Evolutionary conservation across 1,284 basidiomycete species (phyloP), one percentile per base, ranked within the genome.

Genomic region (Lentinula novae-zelandiae): DNA sequence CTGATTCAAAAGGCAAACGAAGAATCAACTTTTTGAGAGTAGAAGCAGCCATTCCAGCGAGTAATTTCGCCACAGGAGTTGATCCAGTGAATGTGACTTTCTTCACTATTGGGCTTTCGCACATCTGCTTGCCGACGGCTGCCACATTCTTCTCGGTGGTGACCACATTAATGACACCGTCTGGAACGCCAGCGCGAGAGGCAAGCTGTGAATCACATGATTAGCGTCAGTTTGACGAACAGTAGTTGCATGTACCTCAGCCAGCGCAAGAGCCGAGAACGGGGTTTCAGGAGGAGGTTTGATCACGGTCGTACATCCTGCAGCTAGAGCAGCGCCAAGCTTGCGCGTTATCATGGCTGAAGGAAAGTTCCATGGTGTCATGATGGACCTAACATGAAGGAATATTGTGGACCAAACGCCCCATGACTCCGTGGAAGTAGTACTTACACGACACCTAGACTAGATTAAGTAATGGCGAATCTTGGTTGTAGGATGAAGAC

Each of bases 221-320:
- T 44, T 38, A 49, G 20, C 0, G 27, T 33, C n/a, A 27, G 8
- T 46, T 1, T 22, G 15, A 7, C 12, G 17, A 13, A 44, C 4
- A 22, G 27, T 42, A 7, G 5, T 2, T n/a, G 31, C 22, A 65
- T 74, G 46, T 68, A 89, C 90, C 76, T 96, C 92, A 6, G 85
- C 87, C 15, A 97, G 78, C 3, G 96, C 97, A 20, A 99, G 83
- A 15, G 90, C 89, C 40, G 95, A 95, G 76, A 93, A 97, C 0
- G 97, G 97, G 0, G 97, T 96, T 76, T 99, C 96, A 1, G 95
- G 85, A 1, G 97, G 90, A 2, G 96, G 95, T 72, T 99, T 99
- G 75, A 98, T 87, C 59, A 99, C 96, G 1, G 88, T 83, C 0
- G 96, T 98, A 74, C 97, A 99, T 27, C 97, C 97, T 15, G 95